Evolutionary conservation across 805 yeast genomes (phyloP), one percentile per base, ranked within the genome.

Genomic region (Cyberlindnera amylophila): DNA sequence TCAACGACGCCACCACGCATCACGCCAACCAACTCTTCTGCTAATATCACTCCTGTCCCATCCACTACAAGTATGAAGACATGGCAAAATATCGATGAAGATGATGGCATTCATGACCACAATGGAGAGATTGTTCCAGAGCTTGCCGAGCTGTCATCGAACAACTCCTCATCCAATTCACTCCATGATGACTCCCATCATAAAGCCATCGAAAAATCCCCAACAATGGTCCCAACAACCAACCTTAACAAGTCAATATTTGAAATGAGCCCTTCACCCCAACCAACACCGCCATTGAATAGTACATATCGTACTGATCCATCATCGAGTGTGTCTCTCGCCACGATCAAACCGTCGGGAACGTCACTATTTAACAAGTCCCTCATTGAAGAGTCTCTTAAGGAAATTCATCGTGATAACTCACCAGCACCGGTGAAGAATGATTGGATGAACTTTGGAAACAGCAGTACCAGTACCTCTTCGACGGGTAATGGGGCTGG

Each of bases 71-170:
- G 28, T 14, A 6, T 42, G 17, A 33, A 33, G 16, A 21, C 21
- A 9, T 58, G 47, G 36, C 56, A 51, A 37, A 58, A 58, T 39
- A 49, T 58, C 19, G 59, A 58, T 33, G 53, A 42, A 21, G 54
- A 57, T 36, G 62, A 58, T 39, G 62, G 62, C 1, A 49, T 29
- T 6, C 40, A 46, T 19, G 29, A 41, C 21, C 14, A 6, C 12
- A 10, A 19, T 27, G 12, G 15, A 6, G 44, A 40, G 4, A 12
- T 38, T 13, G 54, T 56, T 6, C 61, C 62, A 9, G 62, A 55
- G 4, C 32, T 57, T 13, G 49, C 49, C 10, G 53, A 46, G 29
- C 17, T 56, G 3, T 58, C 61, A 15, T 58, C 62, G 8, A 55
- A 49, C 28, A 57, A 53, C 41, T 54, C 59, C 10, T 56, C 61